These are phyloP conservation scores for Pichia membranifaciens DNA, from an alignment of 805 yeast genomes.

Conservation along the genomic window DNA sequence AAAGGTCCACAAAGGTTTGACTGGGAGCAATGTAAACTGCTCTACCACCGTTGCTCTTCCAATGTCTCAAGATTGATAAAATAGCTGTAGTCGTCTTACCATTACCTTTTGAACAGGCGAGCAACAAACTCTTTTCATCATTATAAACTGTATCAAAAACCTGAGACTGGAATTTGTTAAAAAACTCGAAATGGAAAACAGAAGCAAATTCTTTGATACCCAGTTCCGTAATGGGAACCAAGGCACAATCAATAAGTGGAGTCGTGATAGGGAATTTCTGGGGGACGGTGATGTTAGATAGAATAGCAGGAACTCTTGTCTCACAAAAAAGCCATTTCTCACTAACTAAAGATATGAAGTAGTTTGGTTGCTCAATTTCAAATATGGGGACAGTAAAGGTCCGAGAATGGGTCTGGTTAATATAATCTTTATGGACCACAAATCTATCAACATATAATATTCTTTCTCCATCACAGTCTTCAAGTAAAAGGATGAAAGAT, in stretches of 20 bases:
- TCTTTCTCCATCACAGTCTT: slow-evolving; percentile 77
- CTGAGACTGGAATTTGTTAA: slow-evolving; percentile 74
- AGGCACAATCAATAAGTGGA: slow-evolving; percentile 45
- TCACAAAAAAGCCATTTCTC: slow-evolving; percentile 84
- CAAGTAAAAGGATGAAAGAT: slow-evolving; percentile 64
- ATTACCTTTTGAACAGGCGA: slow-evolving; percentile 70
- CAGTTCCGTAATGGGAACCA: slow-evolving; percentile 44
- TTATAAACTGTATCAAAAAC: slow-evolving; percentile 55
- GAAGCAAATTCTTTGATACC: slow-evolving; percentile 42
- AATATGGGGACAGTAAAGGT: slow-evolving; percentile 59
- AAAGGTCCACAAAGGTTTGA: slow-evolving; percentile 47
- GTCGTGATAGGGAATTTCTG: slow-evolving; percentile 60
- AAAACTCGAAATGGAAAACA: slow-evolving; percentile 43
- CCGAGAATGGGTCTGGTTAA: slow-evolving; percentile 49
- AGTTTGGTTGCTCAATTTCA: slow-evolving; percentile 61
- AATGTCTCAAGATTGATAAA: slow-evolving; percentile 63
- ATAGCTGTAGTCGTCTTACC: slow-evolving; percentile 74
- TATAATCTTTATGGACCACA: slow-evolving; percentile 42
- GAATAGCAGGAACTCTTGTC: slow-evolving; percentile 51
- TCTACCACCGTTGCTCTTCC: slow-evolving; percentile 66
- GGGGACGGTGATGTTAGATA: slow-evolving; percentile 51
- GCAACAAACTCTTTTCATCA: slow-evolving; percentile 46
- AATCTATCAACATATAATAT: slow-evolving; percentile 57
- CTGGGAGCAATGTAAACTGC: slow-evolving; percentile 66
- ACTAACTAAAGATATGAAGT: slow-evolving; percentile 65